Evolutionary conservation across 148 eudicot genomes (phyloP).

Genomic region (Pharnaceum exiguum): DNA sequence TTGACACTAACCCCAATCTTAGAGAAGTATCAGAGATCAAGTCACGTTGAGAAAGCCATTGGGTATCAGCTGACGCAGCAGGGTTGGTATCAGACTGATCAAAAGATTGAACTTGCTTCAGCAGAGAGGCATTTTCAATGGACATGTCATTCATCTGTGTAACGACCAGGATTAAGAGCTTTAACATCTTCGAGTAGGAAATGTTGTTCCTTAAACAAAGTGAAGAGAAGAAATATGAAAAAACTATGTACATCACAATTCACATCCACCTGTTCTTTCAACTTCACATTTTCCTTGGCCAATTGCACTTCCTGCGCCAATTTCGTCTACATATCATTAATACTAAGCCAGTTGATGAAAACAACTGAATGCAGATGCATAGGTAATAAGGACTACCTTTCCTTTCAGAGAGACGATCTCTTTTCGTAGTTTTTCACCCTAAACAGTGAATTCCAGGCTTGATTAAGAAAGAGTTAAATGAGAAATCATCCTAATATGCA

Average conservation of each 20-base stretch:
- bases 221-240: not conserved
- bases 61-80: constrained; percentile 2
- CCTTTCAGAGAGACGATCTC: constrained; percentile 19
- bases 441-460: not conserved
- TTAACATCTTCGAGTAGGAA: not conserved
- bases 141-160: constrained; percentile 18
- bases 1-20: constrained; percentile 24
- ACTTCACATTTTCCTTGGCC: constrained; percentile 21
- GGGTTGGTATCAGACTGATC: constrained; percentile 4
- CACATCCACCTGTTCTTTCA: constrained; percentile 24
- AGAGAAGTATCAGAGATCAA: constrained; percentile 19
- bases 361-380: not conserved
- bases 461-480: not conserved
- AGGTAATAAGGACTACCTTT: constrained; percentile 5
- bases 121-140: constrained; percentile 3
- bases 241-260: not conserved
- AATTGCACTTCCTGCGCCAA: constrained; percentile 19
- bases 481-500: not conserved
- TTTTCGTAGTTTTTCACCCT: constrained; percentile 29
- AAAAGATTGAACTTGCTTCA: not conserved
- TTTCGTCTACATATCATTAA: not conserved
- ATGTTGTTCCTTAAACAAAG: not conserved
- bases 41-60: not conserved
- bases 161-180: not conserved
- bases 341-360: not conserved